Conservation (phyloP, 345 rosid genomes). For the Linum lewisii region DNA sequence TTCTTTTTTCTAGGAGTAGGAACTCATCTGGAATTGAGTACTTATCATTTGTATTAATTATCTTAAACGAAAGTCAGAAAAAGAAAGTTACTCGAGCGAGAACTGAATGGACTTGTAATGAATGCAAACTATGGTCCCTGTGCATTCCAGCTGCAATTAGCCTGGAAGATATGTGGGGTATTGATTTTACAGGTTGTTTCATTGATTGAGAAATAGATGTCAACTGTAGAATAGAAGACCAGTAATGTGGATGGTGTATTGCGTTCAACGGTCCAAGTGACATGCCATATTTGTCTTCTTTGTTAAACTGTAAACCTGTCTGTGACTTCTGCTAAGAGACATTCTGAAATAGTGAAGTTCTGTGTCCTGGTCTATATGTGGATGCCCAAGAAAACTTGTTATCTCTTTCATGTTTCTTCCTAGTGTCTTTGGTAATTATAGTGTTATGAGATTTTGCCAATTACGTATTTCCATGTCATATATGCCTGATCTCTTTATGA, state of each 20-base stretch:
- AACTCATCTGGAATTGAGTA: not conserved
- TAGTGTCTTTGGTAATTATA: not conserved
- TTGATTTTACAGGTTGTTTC: slow-evolving; percentile 3
- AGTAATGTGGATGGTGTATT: not conserved
- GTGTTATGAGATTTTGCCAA: not conserved
- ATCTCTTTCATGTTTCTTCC: not conserved
- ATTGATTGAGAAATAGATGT: not conserved
- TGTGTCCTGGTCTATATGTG: not conserved
- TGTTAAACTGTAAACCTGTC: not conserved
- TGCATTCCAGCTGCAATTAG: not conserved
- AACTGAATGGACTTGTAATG: not conserved
- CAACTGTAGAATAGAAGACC: not conserved
- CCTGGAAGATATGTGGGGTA: not conserved
- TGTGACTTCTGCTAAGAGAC: not conserved
- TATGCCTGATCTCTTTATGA: not conserved
- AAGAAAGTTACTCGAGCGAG: not conserved
- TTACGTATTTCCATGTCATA: not conserved
- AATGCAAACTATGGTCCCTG: too few relatives aligned
- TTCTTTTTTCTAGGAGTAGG: not conserved
- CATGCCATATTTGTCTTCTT: not conserved
- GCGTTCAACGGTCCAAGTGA: not conserved
- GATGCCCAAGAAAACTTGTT: not conserved
- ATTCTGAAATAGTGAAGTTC: not conserved
- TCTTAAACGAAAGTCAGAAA: not conserved
- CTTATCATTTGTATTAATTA: not conserved